Evolutionary conservation across 768 basidiomycete genomes (phyloP), one percentile per base, ranked within the genome.

Genomic region (Ephemerocybe angulata): DNA sequence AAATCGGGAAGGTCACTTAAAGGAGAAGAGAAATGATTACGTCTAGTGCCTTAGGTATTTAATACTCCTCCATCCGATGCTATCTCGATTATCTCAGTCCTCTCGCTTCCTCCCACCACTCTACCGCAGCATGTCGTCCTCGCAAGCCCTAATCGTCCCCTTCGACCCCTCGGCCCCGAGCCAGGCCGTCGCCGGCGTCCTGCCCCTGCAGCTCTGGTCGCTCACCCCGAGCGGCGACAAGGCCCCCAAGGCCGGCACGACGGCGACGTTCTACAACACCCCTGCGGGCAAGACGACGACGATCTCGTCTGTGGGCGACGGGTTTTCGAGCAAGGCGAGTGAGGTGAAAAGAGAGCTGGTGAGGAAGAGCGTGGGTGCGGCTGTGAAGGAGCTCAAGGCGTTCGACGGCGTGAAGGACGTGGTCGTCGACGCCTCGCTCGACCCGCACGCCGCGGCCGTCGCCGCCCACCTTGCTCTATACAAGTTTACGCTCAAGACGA

Each of bases 391-490:
- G 42, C 68, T 90, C 59, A 86, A 79, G 60, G 75, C 66, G 13
- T 70, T 84, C 8, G 83, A 89, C 17, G 83, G 83, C 46, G 69
- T 88, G 52, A 82, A 81, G 25, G 80, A 82, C 47, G 81, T 88
- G 38, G 55, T 72, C 22, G 70, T 93, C 50, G 89, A 92, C 65
- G 82, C 79, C 24, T 79, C 81, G 6, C 57, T 66, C 1, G 88
- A 92, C 67, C 79, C 88, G 21, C 90, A 93, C 58, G 90, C 89
- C 56, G 84, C 90, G 57, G 90, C 91, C 41, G 89, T 91, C 47
- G 90, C 85, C 4, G 83, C 92, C 2, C 78, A 90, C 61, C 75
- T 94, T 58, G 87, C 88, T 5, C 63, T 80, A 41, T 90, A 87
- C 70, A 82, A 84, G 59, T 93, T 93, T 65, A 81, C 85, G 0